Conservation (phyloP, 305 asterid species). For the Nicotiana rustica region DNA sequence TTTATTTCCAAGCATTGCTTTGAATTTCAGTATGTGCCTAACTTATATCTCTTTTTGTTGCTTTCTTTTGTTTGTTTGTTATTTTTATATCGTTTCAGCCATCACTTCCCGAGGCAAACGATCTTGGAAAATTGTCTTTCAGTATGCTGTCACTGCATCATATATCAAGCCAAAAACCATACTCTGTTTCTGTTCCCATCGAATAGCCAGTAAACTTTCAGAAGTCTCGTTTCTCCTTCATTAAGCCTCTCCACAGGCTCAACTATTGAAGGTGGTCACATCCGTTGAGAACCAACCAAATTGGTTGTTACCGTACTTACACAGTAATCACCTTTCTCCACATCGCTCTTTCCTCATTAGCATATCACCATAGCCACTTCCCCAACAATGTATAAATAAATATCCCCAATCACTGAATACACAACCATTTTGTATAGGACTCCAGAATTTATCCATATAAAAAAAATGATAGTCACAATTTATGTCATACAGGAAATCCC, state of each 20-base stretch:
- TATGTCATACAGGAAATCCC: background rate
- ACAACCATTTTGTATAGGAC: slow-evolving; percentile 1
- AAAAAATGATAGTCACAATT: slow-evolving; percentile 14
- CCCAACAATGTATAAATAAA: background rate
- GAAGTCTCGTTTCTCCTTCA: slow-evolving; percentile 8
- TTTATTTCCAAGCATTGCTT: too few species aligned
- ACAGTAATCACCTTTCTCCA: slow-evolving; percentile 21
- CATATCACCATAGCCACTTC: slow-evolving; percentile 10
- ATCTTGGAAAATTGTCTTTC: background rate
- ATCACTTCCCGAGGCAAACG: background rate
- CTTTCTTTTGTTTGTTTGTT: too few species aligned
- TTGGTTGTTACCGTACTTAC: slow-evolving; percentile 8
- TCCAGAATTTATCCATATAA: background rate
- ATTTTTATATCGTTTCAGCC: too few species aligned
- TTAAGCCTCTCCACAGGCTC: background rate
- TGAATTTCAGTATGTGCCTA: too few species aligned
- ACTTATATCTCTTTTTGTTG: too few species aligned
- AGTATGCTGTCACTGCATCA: background rate
- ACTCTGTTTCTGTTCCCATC: background rate
- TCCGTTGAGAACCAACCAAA: background rate
- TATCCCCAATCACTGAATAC: background rate
- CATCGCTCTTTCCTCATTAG: slow-evolving; percentile 8
- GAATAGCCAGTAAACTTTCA: background rate
- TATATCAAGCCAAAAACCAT: background rate
- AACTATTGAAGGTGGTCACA: background rate